These are phyloP conservation scores for Suhomyces yuchorum DNA, from an alignment of 1,139 yeast species.

Conservation along the genomic window DNA sequence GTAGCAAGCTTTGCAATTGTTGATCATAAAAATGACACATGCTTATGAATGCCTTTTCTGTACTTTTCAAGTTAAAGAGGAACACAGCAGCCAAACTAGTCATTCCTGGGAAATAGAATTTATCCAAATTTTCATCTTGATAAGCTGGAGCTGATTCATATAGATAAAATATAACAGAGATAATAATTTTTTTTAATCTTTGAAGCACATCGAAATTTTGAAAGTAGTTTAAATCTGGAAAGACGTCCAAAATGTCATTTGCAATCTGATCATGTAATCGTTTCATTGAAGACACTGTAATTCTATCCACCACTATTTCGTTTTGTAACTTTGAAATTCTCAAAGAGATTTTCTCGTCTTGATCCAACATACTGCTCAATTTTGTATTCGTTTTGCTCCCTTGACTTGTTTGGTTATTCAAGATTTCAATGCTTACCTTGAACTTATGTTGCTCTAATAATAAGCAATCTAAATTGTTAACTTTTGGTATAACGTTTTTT, in stretches of 20 bases:
- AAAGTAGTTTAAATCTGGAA: slow-evolving; percentile 49
- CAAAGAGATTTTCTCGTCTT: background rate
- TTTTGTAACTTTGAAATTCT: slow-evolving; percentile 1
- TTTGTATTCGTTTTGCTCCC: background rate
- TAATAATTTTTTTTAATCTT: slow-evolving; percentile 31
- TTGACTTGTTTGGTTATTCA: background rate
- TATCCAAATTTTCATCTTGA: slow-evolving; percentile 12
- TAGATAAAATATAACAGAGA: slow-evolving; percentile 25
- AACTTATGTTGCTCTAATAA: slow-evolving; percentile 8
- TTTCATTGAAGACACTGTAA: slow-evolving; percentile 9
- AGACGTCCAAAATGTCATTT: slow-evolving; percentile 33
- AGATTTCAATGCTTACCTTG: slow-evolving; percentile 5
- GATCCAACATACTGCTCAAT: background rate
- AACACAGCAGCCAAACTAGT: slow-evolving; percentile 44
- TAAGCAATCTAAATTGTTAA: slow-evolving; percentile 7
- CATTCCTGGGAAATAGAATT: slow-evolving; percentile 29
- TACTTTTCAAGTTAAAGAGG: slow-evolving; percentile 37
- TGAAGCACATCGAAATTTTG: slow-evolving; percentile 31
- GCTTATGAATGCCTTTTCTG: slow-evolving; percentile 44
- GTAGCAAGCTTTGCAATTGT: slow-evolving; percentile 31
- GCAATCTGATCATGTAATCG: slow-evolving; percentile 14
- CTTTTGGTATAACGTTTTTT: slow-evolving; percentile 5
- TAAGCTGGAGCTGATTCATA: slow-evolving; percentile 19
- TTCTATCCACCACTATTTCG: background rate
- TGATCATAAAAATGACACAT: slow-evolving; percentile 46